Conservation (phyloP, 140 eudicot species). For the Anethum foeniculum region DNA sequence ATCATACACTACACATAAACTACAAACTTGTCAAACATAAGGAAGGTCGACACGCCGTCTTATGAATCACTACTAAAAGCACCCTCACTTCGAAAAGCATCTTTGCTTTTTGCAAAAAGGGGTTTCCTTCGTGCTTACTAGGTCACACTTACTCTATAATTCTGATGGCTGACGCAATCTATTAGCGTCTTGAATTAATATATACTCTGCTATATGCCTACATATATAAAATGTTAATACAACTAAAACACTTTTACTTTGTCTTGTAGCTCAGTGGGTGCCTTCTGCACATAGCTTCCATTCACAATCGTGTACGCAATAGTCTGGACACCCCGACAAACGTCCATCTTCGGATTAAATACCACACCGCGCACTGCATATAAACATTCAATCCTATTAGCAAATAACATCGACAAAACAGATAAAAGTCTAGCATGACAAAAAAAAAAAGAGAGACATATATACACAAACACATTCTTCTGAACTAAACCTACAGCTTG, state of each 20-base stretch:
- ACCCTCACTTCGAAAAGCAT: not conserved
- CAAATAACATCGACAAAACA: not conserved
- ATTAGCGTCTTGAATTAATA: not conserved
- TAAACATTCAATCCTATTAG: slow-evolving; percentile 15
- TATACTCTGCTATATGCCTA: not conserved
- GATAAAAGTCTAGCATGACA: not conserved
- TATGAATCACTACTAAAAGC: not conserved
- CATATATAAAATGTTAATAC: not conserved
- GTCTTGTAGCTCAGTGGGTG: slow-evolving; percentile 27
- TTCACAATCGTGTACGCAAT: slow-evolving; percentile 50
- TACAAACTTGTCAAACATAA: not conserved
- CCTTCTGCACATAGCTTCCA: slow-evolving; percentile 61
- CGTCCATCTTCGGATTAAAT: slow-evolving; percentile 31
- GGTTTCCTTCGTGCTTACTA: not conserved
- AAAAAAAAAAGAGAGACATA: not conserved
- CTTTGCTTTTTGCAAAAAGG: not conserved
- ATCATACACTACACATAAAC: not conserved
- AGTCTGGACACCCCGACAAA: slow-evolving; percentile 67
- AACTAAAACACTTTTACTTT: slow-evolving; percentile 33
- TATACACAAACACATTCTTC: not conserved
- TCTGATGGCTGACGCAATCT: too few species aligned
- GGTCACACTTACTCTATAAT: not conserved
- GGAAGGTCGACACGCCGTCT: not conserved
- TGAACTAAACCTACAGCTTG: too few species aligned
- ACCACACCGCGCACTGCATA: slow-evolving; percentile 29